phyloP scores from a whole-genome alignment of 2,329 filamentous ascomycete species.

The Penicillium sp. region DNA sequence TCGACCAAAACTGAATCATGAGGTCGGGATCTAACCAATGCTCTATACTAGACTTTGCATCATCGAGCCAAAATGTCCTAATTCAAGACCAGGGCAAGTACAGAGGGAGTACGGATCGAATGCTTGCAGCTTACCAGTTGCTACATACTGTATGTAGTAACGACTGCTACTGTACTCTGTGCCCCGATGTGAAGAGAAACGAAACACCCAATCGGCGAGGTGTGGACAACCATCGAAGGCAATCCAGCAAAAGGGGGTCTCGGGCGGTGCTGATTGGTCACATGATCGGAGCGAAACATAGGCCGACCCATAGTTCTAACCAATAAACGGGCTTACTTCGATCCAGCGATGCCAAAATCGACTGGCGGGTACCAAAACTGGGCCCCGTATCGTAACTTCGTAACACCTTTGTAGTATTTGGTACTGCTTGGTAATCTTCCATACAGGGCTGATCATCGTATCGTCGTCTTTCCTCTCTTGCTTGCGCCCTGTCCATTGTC shows the following conservation, averaged over 20 bases:
- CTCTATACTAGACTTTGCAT: too few species aligned
- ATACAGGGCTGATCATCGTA: neutral
- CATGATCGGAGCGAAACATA: neutral
- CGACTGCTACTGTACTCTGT: too few species aligned
- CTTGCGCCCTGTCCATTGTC: too few species aligned
- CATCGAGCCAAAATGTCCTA: neutral
- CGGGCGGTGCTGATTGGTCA: neutral
- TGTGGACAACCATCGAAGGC: neutral
- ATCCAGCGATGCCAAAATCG: slow-evolving; percentile 6
- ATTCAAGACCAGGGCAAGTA: neutral
- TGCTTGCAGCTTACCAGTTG: too few species aligned
- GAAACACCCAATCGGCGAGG: neutral
- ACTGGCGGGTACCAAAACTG: slow-evolving; percentile 1
- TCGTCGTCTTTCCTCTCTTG: neutral
- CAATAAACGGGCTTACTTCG: neutral
- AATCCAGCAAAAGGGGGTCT: neutral
- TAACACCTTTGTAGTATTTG: neutral
- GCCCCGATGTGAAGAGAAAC: neutral
- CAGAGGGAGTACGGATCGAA: too few species aligned
- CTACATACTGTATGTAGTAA: too few species aligned
- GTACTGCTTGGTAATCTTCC: neutral
- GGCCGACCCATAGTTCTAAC: neutral
- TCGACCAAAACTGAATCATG: neutral
- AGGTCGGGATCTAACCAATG: neutral
- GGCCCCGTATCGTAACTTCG: neutral